Conservation (phyloP, 768 basidiomycete genomes). For the Suillus subaureus region DNA sequence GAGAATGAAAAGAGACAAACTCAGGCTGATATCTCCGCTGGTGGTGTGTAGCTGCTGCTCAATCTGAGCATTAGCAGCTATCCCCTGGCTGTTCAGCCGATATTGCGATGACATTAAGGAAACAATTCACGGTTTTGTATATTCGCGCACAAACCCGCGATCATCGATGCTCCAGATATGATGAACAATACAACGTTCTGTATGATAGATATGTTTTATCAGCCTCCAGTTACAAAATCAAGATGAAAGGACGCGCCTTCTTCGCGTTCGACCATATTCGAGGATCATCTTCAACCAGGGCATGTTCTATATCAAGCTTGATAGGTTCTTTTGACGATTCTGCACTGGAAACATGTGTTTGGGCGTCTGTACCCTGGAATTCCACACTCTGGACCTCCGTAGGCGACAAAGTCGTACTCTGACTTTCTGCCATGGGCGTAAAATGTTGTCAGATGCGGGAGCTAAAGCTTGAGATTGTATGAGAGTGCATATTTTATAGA, state of each 20-base stretch:
- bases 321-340: not conserved
- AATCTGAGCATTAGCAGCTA: constrained; percentile 72
- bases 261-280: constrained; percentile 55
- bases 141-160: constrained; percentile 27
- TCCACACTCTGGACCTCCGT: not conserved
- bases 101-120: not conserved
- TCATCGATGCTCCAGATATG: constrained; percentile 32
- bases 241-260: constrained; percentile 43
- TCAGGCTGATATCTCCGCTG: constrained; percentile 63
- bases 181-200: constrained; percentile 28
- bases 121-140: constrained; percentile 30
- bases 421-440: constrained; percentile 8
- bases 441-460: not conserved
- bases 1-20: constrained; percentile 70
- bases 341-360: not conserved
- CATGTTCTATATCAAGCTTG: constrained; percentile 38
- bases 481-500: not conserved
- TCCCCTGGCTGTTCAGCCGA: not conserved
- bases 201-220: not conserved
- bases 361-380: not conserved
- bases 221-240: not conserved
- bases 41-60: constrained; percentile 62
- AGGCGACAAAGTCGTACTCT: constrained; percentile 9
- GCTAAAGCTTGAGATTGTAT: not conserved
- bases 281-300: constrained; percentile 57